Evolutionary conservation across 768 basidiomycete genomes (phyloP).

Genomic region (Suillus subalutaceus): DNA sequence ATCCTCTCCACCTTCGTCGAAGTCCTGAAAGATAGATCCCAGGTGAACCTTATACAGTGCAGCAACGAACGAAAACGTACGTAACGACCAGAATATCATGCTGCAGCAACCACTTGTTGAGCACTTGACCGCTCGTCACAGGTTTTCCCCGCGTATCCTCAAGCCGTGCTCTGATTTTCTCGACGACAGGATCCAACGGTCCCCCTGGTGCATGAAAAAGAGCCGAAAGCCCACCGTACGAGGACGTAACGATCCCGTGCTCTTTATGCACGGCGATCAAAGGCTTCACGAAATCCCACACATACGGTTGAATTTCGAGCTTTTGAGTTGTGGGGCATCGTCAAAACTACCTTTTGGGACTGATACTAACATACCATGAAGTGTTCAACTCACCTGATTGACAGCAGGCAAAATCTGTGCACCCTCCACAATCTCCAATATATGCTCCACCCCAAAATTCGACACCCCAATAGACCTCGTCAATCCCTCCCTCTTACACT

Average conservation of each 20-base stretch:
- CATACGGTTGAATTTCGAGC: constrained; percentile 73
- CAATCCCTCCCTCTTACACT: constrained; percentile 41
- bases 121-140: constrained; percentile 21
- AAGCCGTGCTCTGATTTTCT: constrained; percentile 22
- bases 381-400: constrained; percentile 54
- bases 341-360: neutral
- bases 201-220: constrained; percentile 31
- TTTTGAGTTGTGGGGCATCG: constrained; percentile 23
- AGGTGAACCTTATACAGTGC: neutral
- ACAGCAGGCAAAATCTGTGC: constrained; percentile 64
- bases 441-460: constrained; percentile 58
- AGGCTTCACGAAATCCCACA: constrained; percentile 31
- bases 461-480: constrained; percentile 60
- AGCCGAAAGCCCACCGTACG: constrained; percentile 37
- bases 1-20: neutral
- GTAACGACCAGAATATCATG: constrained; percentile 8
- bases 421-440: constrained; percentile 53
- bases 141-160: constrained; percentile 17
- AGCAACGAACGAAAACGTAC: neutral
- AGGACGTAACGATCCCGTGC: constrained; percentile 28
- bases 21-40: neutral
- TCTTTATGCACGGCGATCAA: constrained; percentile 22
- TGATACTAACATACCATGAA: neutral
- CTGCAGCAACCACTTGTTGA: constrained; percentile 22
- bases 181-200: constrained; percentile 35